Evolutionary conservation across 2,329 filamentous ascomycete genomes (phyloP), one percentile per base, ranked within the genome.

Genomic region (Hypoxylon sp.): DNA sequence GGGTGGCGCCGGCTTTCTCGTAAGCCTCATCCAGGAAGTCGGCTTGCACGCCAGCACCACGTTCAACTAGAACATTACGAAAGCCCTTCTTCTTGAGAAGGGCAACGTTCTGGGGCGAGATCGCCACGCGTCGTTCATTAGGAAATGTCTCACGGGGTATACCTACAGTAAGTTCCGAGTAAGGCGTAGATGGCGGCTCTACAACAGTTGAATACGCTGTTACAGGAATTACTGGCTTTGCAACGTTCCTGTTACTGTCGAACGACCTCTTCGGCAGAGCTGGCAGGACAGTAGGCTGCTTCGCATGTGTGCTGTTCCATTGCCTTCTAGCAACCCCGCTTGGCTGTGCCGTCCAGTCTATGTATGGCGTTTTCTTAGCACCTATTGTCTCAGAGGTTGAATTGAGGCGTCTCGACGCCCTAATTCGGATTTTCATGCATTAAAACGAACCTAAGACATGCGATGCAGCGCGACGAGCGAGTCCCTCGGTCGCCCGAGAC

Each of bases 31-130:
- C 93, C 2, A 87, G 87, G 74, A 97, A 94, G 66, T 94, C 91
- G 46, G 94, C 93, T 70, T 89, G 86, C 53, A 86, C 84, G 8
- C 94, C 94, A n/a, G 94, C 94, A 40, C 92, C 92, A 20, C 89
- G 88, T 82, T 97, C 92, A 40, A 97, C 87, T 2, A 97, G 82
- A 25, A 97, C 88, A 69, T 89, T 89, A 35, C 85, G 86, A 78
- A 94, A 96, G 35, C 94, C 94, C 79, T 97, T 97, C 79, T 97
- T 97, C 70, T 95, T 88, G 1, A 97, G 82, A 0, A 97, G 83
- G 1, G 90, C 87, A 14, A 94, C 92, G 82, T 97, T 97, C 71
- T 92, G 89, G 1, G 94, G 94, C 0, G 93, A 95, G 62, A 97
- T 86, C 31, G 94, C 93, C 13, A 97, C 94, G 56, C 94, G 92